phyloP scores from a whole-genome alignment of 176 grass and related monocot genomes.

The Calamus simplicifolius region DNA sequence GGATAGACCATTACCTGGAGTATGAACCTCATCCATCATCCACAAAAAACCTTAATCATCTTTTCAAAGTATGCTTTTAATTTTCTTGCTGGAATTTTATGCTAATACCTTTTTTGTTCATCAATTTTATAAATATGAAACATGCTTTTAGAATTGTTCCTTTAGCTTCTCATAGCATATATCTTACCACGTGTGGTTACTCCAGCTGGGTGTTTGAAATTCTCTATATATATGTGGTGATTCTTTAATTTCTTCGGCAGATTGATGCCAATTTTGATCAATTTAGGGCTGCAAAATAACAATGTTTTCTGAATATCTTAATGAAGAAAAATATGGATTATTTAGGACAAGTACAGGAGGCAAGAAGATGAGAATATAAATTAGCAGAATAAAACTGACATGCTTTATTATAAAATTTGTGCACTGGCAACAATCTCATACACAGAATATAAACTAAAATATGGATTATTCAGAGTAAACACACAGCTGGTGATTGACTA shows the following conservation, averaged over 20 bases:
- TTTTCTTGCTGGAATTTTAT: background rate
- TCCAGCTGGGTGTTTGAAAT: no score
- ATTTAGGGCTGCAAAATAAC: background rate
- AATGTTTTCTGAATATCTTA: background rate
- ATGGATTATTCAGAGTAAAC: no score
- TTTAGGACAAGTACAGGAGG: no score
- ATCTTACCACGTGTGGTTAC: no score
- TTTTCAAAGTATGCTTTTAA: constrained; percentile 81
- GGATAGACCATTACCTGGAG: constrained; percentile 79
- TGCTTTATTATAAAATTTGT: no score
- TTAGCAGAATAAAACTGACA: no score
- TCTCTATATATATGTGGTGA: no score
- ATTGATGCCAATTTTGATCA: background rate
- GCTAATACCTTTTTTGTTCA: background rate
- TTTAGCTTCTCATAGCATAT: background rate
- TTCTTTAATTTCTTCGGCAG: background rate
- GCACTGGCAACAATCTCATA: no score
- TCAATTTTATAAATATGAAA: background rate
- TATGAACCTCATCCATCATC: constrained; percentile 98
- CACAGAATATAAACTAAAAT: no score
- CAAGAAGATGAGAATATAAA: no score
- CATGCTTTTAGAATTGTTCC: background rate
- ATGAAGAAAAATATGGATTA: no score
- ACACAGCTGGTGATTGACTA: no score
- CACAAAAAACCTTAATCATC: constrained; percentile 86